Base-by-base conservation (phyloP, 371 early-diverging fungal species). In the Umbelopsis sp. region DNA sequence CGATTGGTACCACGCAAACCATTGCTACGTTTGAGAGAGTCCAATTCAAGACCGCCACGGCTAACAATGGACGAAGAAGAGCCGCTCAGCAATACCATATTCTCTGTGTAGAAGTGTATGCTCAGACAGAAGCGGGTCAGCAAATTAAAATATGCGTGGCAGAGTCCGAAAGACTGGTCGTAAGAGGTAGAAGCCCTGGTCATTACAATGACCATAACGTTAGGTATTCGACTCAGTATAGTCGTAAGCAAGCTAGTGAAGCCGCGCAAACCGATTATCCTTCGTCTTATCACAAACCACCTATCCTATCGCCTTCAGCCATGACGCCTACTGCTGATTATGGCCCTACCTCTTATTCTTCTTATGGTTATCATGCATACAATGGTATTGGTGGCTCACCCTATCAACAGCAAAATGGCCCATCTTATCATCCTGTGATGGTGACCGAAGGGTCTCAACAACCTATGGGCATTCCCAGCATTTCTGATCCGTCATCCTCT, bases 21-120 rank as follows among this genome's bases (percentile, higher is more conserved):
- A 84, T 92, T 4, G 90, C 87, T 24, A 91, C 92, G 3, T 97
- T 95, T 81, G 97, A 97, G 75, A 89, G 98, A 62, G 84, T 97
- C 44, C 98, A 97, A 82, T 97, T 97, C 88, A 96, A 96, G 74
- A 90, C 92, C 0, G 95, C 97, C 16, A 97, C 98, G 0, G 95
- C 95, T 16, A 97, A 96, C 83, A 96, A 95, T 70, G 94, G 94
- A 63, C 91, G 92, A 72, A 87, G 95, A 70, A 79, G 94, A 14
- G 93, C 95, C 38, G 94, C 95, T 14, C 97, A 96, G 76, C 97
- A 97, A 78, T 96, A 96, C 77, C 94, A 94, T 72, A 86, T 90
- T 37, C 82, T 94, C 50, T 73, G 83, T 48, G 84, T 93, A 1
- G 89, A 91, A 53, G 76, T 95, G 16, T 87, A 79, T 73, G 94